Evolutionary conservation across 805 yeast species (phyloP), one percentile per base, ranked within the genome.

Genomic region (Wickerhamomyces mucosus): DNA sequence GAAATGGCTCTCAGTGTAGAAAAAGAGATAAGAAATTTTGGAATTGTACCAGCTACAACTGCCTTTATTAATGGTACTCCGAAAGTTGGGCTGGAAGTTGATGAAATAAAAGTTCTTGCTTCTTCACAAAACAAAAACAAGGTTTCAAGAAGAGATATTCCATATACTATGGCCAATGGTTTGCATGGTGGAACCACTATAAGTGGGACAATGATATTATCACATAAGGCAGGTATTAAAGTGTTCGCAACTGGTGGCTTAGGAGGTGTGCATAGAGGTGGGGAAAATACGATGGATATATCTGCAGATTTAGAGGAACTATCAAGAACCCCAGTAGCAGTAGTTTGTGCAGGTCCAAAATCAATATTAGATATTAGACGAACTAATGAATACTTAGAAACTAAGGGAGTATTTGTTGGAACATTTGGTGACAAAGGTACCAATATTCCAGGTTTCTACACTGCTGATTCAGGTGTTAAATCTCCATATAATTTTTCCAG

Each of bases 191-290:
- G 95, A 6, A 86, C 96, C 2, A 85, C 96, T 0, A 83, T 85
- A 36, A 83, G 95, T 3, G 77, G 82, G 18, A 85, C 95, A 0
- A 83, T 84, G 94, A 78, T 85, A 15, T 53, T 86, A 14, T 76
- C 95, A 1, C 64, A 75, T 32, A 48, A 57, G 45, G 86, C 88
- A 0, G 92, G 94, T 0, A 81, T 85, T 42, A 67, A 72, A 43
- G 84, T 86, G 10, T 86, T 85, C 63, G 92, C 94, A 1, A 86
- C 96, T 3, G 96, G 96, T 20, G 96, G 96, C 1, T 63, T 85
- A 14, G 96, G 96, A 15, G 96, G 96, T 15, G 95, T 84, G 9
- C 94, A 85, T 46, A 67, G 83, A 34, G 81, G 80, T 7, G 89
- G 81, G 15, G 79, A 80, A 34, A 41, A 56, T 18, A 73, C 86